phyloP scores from a whole-genome alignment of 805 yeast genomes.

The Kluyveromyces dobzhanskii region DNA sequence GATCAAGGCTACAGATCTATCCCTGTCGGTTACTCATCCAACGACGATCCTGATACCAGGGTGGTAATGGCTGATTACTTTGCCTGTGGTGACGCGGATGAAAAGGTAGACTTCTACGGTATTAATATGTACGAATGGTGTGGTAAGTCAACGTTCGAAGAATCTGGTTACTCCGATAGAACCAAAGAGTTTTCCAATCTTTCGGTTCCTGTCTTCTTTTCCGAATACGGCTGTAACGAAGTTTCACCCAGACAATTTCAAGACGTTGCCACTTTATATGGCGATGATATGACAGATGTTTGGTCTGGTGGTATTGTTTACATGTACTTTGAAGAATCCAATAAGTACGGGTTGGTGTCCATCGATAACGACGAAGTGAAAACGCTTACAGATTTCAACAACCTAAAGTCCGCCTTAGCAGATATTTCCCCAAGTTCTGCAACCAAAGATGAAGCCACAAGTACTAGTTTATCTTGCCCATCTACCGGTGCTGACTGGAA shows the following conservation, averaged over 20 bases:
- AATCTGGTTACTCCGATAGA: slow-evolving; percentile 53
- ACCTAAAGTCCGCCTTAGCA: slow-evolving; percentile 47
- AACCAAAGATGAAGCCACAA: slow-evolving; percentile 25
- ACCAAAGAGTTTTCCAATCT: slow-evolving; percentile 50
- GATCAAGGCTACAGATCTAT: slow-evolving; percentile 50
- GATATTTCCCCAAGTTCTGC: slow-evolving; percentile 41
- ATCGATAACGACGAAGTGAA: slow-evolving; percentile 35
- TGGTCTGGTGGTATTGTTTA: slow-evolving; percentile 81
- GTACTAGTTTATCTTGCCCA: slow-evolving; percentile 49
- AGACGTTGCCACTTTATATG: slow-evolving; percentile 52
- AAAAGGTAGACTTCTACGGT: slow-evolving; percentile 65
- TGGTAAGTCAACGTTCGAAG: slow-evolving; percentile 44
- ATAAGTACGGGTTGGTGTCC: slow-evolving; percentile 59
- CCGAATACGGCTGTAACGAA: slow-evolving; percentile 67
- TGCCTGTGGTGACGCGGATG: slow-evolving; percentile 53
- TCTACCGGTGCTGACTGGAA: slow-evolving; percentile 44
- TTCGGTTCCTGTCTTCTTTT: slow-evolving; percentile 61
- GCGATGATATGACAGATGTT: slow-evolving; percentile 57
- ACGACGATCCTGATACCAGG: slow-evolving; percentile 57
- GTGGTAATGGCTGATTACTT: slow-evolving; percentile 57
- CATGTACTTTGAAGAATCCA: slow-evolving; percentile 65
- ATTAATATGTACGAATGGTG: slow-evolving; percentile 80
- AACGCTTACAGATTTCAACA: slow-evolving; percentile 49
- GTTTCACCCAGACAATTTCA: slow-evolving; percentile 56
- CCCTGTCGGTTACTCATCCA: slow-evolving; percentile 70